These are phyloP conservation scores for Cyberlindnera samutprakarnensis DNA, from an alignment of 805 yeast genomes.

Conservation along the genomic window DNA sequence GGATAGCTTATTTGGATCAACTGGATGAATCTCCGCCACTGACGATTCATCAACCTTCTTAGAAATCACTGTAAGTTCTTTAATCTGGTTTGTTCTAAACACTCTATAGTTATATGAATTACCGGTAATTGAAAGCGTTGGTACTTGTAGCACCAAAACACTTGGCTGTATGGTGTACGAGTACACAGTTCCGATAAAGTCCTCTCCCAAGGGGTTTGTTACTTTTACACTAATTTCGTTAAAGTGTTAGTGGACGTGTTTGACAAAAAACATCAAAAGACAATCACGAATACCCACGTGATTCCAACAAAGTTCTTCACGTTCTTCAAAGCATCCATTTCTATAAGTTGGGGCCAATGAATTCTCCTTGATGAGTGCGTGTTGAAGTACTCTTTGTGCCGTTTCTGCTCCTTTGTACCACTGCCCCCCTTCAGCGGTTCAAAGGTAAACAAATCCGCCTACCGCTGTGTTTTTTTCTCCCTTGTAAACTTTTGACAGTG, in stretches of 20 bases:
- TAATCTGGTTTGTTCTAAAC: slow-evolving; percentile 51
- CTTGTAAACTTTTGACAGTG: too few relatives aligned
- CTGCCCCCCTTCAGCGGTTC: too few relatives aligned
- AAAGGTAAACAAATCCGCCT: too few relatives aligned
- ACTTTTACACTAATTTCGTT: slow-evolving; percentile 40
- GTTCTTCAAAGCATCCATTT: slow-evolving; percentile 1
- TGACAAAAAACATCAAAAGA: neutral
- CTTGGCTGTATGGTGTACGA: slow-evolving; percentile 43
- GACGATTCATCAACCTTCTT: slow-evolving; percentile 24
- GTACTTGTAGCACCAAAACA: slow-evolving; percentile 25
- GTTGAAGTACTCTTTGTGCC: neutral
- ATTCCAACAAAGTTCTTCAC: slow-evolving; percentile 6
- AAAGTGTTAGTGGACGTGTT: neutral
- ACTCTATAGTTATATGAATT: slow-evolving; percentile 34
- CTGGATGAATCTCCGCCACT: slow-evolving; percentile 11
- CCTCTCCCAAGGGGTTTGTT: slow-evolving; percentile 50
- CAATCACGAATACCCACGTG: slow-evolving; percentile 4
- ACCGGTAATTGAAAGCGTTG: slow-evolving; percentile 4
- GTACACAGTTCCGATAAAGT: slow-evolving; percentile 54
- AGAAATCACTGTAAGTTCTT: slow-evolving; percentile 39
- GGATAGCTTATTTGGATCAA: slow-evolving; percentile 11
- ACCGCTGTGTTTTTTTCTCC: too few relatives aligned
- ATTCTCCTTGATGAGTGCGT: too few relatives aligned
- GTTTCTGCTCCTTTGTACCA: neutral
- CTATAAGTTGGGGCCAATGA: too few relatives aligned